Percentiles rank a stretch among this genome's conserved stretches.
phyloP scores from a whole-genome alignment of 768 basidiomycete genomes.

The Cyclocybe aegerita region DNA sequence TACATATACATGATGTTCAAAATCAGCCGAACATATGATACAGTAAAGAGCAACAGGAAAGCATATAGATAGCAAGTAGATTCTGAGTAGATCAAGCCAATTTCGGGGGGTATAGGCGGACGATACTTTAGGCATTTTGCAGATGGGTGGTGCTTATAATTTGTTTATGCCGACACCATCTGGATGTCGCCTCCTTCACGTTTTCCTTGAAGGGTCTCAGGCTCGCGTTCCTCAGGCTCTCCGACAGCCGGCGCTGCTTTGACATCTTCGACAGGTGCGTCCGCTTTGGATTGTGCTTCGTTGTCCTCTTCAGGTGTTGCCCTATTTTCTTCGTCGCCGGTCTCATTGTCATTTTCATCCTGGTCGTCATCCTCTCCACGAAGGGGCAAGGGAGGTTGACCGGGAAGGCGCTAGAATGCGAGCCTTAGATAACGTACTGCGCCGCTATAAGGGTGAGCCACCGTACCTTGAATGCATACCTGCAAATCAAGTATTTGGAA shows the following conservation, averaged over 20 bases:
- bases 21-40: no score
- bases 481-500: constrained; percentile 72
- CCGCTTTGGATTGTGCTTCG: background rate
- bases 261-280: background rate
- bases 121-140: no score
- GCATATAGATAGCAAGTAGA: no score
- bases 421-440: background rate
- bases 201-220: no score
- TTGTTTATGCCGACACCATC: no score
- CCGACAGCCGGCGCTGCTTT: background rate
- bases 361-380: constrained; percentile 22
- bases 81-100: no score
- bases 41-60: no score
- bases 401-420: constrained; percentile 46
- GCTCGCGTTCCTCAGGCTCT: no score
- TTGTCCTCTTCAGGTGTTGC: constrained; percentile 1
- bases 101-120: no score
- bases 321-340: constrained; percentile 13
- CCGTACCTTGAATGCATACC: constrained; percentile 78
- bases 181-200: no score
- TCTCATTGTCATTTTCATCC: constrained; percentile 15
- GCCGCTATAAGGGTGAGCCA: background rate
- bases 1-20: no score
- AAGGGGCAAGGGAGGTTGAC: constrained; percentile 51
- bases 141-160: no score